Percentiles rank a stretch among this genome's conserved stretches.
Conservation (phyloP, 345 rosid genomes). For the Linum lewisii region DNA sequence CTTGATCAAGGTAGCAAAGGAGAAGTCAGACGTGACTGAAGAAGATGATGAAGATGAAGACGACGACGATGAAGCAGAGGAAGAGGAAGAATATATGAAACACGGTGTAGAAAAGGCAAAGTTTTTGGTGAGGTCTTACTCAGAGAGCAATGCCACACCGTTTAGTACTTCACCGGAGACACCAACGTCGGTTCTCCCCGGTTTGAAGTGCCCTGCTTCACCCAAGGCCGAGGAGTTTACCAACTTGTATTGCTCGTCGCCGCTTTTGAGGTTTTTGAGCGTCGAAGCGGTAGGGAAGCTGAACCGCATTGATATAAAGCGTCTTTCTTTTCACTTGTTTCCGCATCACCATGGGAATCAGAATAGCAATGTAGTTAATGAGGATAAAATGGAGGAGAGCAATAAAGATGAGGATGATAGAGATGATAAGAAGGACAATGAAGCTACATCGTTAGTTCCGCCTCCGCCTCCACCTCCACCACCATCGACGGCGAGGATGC, state of each 20-base stretch:
- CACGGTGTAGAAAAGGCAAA: no score
- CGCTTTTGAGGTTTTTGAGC: conserved; percentile 35
- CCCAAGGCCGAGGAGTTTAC: conserved; percentile 10
- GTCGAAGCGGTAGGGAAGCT: conserved; percentile 63
- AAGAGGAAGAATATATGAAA: conserved; percentile 21
- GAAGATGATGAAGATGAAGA: conserved; percentile 38
- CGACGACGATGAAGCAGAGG: conserved; percentile 15
- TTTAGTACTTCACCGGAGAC: conserved; percentile 36
- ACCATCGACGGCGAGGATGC: conserved; percentile 5
- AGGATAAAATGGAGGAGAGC: conserved; percentile 18
- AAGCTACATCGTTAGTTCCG: not conserved
- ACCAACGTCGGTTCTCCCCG: conserved; percentile 46
- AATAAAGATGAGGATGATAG: conserved; percentile 10
- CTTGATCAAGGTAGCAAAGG: conserved; percentile 42
- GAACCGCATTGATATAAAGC: conserved; percentile 58
- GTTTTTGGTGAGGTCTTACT: conserved; percentile 26
- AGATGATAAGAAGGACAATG: conserved; percentile 10
- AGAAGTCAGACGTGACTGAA: conserved; percentile 52
- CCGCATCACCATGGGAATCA: conserved; percentile 20
- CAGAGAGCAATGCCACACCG: conserved; percentile 26
- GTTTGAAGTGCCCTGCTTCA: conserved; percentile 2
- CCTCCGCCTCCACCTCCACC: conserved; percentile 16
- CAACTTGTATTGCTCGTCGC: conserved; percentile 18
- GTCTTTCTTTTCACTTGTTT: conserved; percentile 42
- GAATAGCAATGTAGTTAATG: conserved; percentile 15